Base-by-base conservation (phyloP, 2,329 filamentous ascomycete species). In the Talaromyces funiculosus region DNA sequence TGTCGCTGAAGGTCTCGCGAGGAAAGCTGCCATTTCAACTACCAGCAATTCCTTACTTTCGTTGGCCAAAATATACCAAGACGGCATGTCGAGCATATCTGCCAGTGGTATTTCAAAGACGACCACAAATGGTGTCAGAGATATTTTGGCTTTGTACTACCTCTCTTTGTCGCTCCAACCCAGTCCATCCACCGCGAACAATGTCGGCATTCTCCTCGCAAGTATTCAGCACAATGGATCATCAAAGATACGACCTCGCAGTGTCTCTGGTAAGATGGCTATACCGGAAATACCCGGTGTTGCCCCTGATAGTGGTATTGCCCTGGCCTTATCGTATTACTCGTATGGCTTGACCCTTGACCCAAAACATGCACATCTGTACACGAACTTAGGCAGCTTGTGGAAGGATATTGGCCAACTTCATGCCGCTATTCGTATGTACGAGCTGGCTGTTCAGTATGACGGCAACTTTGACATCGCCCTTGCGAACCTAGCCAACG, bases 401-500 rank as follows among this genome's bases (percentile, higher is more conserved):
- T 81, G 99, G 45, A 99, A 99, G 70, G 94, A 99, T 67, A 94
- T 97, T 66, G 94, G 94, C 0, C 93, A 97, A 67, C 82, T 99
- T 14, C 87, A 92, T 66, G 84, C 90, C 53, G 94, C 94, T 0
- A 97, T 99, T 67, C 87, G 88, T 65, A 97, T 99, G 93, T 99
- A 99, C 71, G 92, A 97, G 75, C 87, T 91, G 66, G 94, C 94
- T 10, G 94, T 99, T 14, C 83, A 85, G 3, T 97, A 92, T 71
- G 94, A 99, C 73, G 86, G 86, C n/a, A 90, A 87, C 24, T 99
- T 99, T 69, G 94, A 99, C 70, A 99, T 99, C 69, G 94, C 94
- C 35, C 79, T 99, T 59, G 96, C 94, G 3, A 99, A 99, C 69
- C 81, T 99, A 22, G 94, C 94, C 59, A 99, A 99, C 72, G 94